These are phyloP conservation scores for Schizonepeta tenuifolia DNA, from an alignment of 257 asterid species.

Conservation along the genomic window DNA sequence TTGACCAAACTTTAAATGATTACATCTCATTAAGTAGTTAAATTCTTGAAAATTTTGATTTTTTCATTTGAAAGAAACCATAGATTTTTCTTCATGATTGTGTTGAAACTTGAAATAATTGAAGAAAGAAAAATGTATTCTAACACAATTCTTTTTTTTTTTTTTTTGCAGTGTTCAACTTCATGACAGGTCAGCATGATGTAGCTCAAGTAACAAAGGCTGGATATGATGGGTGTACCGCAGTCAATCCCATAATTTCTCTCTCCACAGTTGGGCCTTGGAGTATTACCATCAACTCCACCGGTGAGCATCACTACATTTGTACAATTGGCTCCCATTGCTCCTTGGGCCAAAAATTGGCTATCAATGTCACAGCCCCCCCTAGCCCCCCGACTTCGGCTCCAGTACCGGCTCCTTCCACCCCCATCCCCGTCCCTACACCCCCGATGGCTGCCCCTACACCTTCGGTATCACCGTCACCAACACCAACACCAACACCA, in stretches of 20 bases:
- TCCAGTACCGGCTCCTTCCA: constrained; percentile 35
- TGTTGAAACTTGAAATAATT: too few species aligned
- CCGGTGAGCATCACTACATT: constrained; percentile 54
- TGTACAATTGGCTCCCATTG: constrained; percentile 69
- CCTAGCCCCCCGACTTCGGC: constrained; percentile 34
- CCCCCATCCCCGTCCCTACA: constrained; percentile 10
- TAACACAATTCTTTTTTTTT: too few species aligned
- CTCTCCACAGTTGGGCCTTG: constrained; percentile 54
- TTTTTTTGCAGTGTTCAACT: constrained; percentile 85
- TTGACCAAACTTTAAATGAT: neutral
- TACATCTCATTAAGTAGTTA: too few species aligned
- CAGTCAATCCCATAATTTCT: constrained; percentile 37
- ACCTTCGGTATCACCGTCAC: constrained; percentile 18
- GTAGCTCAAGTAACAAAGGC: constrained; percentile 59
- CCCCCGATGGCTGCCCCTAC: neutral
- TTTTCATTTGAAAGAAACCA: too few species aligned
- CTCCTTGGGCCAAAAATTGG: constrained; percentile 60
- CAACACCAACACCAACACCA: constrained; percentile 30
- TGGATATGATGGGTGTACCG: constrained; percentile 50
- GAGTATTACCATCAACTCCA: constrained; percentile 48
- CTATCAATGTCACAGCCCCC: constrained; percentile 51
- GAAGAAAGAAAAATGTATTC: neutral
- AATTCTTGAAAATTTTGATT: neutral
- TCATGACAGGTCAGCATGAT: constrained; percentile 52
- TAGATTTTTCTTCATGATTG: too few species aligned